Conservation (phyloP, 1,284 basidiomycete species). For the Malassezia caprae region DNA sequence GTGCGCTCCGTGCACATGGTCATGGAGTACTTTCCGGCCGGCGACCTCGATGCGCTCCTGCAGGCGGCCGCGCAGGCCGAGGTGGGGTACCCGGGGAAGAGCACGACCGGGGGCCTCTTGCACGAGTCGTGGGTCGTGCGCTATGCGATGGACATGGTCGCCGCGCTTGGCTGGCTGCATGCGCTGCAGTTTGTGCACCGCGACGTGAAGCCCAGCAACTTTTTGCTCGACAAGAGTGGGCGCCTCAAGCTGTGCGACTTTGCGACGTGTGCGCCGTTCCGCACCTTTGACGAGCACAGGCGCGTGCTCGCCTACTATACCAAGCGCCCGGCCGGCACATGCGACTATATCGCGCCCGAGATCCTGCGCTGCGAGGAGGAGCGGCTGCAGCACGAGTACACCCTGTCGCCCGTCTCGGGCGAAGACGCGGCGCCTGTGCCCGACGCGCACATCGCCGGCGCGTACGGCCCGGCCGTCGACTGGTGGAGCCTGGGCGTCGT, state of each 20-base stretch:
- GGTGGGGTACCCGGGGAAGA: conserved; percentile 27
- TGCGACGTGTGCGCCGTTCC: conserved; percentile 41
- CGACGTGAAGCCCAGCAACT: conserved; percentile 46
- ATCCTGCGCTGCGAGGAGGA: conserved; percentile 38
- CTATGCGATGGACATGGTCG: conserved; percentile 43
- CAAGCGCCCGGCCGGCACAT: conserved; percentile 39
- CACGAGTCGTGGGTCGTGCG: conserved; percentile 30
- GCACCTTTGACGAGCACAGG: conserved; percentile 19
- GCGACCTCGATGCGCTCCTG: conserved; percentile 43
- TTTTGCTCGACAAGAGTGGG: conserved; percentile 34
- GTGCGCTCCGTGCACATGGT: conserved; percentile 38
- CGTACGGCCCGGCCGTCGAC: conserved; percentile 44
- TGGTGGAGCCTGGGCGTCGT: conserved; percentile 47
- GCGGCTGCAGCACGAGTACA: conserved; percentile 19
- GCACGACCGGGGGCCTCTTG: conserved; percentile 30
- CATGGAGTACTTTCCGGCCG: conserved; percentile 45
- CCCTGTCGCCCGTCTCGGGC: not conserved
- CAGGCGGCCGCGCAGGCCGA: conserved; percentile 29
- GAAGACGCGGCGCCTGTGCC: not conserved
- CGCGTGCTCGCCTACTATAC: conserved; percentile 35
- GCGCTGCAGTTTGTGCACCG: conserved; percentile 36
- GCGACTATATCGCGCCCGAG: conserved; percentile 46
- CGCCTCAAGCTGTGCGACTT: conserved; percentile 47
- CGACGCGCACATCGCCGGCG: conserved; percentile 23
- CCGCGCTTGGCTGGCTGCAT: conserved; percentile 43